Evolutionary conservation across 257 asterid genomes (phyloP), one percentile per base, ranked within the genome.

Genomic region (Eucommia ulmoides): DNA sequence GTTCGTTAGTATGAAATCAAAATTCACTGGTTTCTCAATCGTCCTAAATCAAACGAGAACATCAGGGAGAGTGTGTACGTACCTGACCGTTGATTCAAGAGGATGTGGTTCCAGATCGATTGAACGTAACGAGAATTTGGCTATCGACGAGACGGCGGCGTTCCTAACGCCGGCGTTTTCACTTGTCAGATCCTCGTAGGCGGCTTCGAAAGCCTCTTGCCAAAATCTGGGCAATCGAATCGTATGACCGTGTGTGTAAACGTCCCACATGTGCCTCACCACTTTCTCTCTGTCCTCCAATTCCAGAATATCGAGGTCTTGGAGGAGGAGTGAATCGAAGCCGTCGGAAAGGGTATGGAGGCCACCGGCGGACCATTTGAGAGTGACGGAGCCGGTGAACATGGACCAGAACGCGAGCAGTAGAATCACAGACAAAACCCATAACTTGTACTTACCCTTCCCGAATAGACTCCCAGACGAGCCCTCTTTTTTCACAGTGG

Each of bases 141-240:
- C 95, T 17, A 91, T 85, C 80, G 86, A 94, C 0, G 77, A 51
- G 55, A 91, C 68, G 41, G 96, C 99, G 17, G 79, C 25, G 9
- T 83, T 51, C 15, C 72, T 69, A 38, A 73, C 62, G 10, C 53
- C 22, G 3, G 81, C 50, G 49, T 64, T 71, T 45, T 83, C 96
- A 55, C 85, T 77, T 12, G 71, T 81, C 80, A 91, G 53, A 54
- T 91, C 93, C 54, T 80, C 81, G 53, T 83, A 91, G 0, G 99
- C 99, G 25, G 99, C 99, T 66, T 82, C 86, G 33, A 86, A 91
- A 19, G 99, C 96, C 6, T 79, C 84, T 61, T 78, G 72, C 98
- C 98, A 91, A 69, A 91, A 91, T 24, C 74, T 71, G 20, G 86
- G 95, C 54, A 91, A 59, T 64, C 72, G 55, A 41, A 54, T 60